Base-by-base conservation (phyloP, 1,284 basidiomycete species). In the Athelia psychrophila region DNA sequence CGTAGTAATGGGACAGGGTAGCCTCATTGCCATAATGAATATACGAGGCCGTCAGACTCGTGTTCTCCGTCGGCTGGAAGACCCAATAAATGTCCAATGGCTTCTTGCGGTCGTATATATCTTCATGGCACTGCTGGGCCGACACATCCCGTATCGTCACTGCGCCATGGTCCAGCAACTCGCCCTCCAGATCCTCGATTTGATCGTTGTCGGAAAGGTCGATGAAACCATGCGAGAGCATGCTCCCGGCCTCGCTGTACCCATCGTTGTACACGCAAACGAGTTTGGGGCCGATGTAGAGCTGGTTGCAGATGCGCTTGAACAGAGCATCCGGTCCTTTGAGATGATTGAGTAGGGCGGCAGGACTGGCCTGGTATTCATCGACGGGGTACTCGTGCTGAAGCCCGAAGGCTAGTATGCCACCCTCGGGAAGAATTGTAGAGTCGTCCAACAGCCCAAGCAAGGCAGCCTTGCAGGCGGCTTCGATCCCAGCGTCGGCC, bases 331-430 rank as follows among this genome's bases (percentile, higher is more conserved):
- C 51, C 13, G 40, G 33, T 22, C 53, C 53, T 44, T 52, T 51
- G 33, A 54, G 50, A 6, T 25, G 44, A 16, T 13, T 18, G 9
- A 51, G 19, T 20, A 33, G 20, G 12, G 13, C 18, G n/a, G 33
- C 44, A 2, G 16, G 22, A n/a, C 6, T 25, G 25, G 22, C 35
- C 8, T 32, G 18, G 16, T 15, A 3, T 16, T 18, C 4, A 16
- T 45, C 8, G 47, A 57, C 56, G 38, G 66, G 60, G 52, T 72
- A 73, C n/a, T 56, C 51, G 55, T 70, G 61, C 13, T 51, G 46
- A 16, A 72, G 55, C 20, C 65, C 65, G 46, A 72, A 73, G 0
- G 64, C 71, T 6, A 77, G 60, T 8, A 48, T 38, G 2, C 69
- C 70, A 13, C 72, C 72, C 0, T 59, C 27, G 1, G 64, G 61